A percentile compares a stretch with the other conserved stretches of the same genome.
These are phyloP conservation scores for Termitomyces sp. DNA, from an alignment of 768 basidiomycete species.

Conservation along the genomic window DNA sequence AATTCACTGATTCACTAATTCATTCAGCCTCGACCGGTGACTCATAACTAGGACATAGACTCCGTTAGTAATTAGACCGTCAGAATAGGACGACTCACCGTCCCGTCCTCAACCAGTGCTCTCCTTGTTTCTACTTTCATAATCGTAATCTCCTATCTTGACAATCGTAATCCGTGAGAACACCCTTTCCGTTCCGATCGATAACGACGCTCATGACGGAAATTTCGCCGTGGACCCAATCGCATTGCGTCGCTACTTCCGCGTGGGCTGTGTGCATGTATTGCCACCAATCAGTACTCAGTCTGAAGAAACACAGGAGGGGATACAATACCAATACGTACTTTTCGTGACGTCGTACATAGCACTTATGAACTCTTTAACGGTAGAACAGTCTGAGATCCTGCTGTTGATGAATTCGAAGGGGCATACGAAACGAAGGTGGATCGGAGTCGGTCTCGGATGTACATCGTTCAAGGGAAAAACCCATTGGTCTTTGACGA, in stretches of 20 bases:
- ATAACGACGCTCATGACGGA: background rate
- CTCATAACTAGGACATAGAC: no score
- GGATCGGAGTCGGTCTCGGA: background rate
- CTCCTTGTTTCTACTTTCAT: background rate
- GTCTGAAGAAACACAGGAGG: no score
- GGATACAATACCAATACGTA: background rate
- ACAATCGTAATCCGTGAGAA: slow-evolving; percentile 1
- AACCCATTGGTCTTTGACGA: background rate
- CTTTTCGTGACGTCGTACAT: background rate
- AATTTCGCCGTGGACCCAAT: background rate
- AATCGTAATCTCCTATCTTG: background rate
- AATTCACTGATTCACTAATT: no score
- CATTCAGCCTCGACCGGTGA: no score
- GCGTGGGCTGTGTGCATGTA: background rate
- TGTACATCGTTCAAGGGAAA: background rate
- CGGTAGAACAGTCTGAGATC: background rate
- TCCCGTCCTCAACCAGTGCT: no score
- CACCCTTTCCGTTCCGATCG: background rate
- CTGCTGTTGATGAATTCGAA: background rate
- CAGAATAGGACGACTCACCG: no score
- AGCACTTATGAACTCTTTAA: background rate
- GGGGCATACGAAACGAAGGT: background rate
- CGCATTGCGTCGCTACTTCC: background rate
- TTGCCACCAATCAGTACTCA: background rate
- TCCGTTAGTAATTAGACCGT: no score